Conservation (phyloP, 2,329 filamentous ascomycete genomes). For the Ophiostoma himal-ulmi region DNA sequence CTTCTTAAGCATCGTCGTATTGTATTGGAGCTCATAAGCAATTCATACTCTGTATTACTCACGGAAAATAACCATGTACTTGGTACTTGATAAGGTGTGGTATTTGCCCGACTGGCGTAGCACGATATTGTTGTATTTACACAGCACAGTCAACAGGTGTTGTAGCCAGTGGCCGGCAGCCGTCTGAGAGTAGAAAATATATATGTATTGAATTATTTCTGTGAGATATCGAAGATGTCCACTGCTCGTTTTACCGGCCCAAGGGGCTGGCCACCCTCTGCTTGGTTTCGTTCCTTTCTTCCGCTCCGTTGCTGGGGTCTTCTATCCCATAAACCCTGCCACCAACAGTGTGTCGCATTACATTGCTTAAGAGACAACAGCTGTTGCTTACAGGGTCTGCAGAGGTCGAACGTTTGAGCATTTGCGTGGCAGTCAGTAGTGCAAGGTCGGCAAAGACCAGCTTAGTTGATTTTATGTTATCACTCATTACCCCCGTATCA, state of each 20-base stretch:
- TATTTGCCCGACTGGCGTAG: background rate
- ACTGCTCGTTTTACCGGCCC: background rate
- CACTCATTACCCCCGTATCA: background rate
- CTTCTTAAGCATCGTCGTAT: background rate
- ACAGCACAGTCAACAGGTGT: background rate
- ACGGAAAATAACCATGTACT: background rate
- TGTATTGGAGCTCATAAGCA: background rate
- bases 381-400: background rate
- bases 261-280: slow-evolving; percentile 3
- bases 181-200: background rate
- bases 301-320: background rate
- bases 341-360: background rate
- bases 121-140: background rate
- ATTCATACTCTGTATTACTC: background rate
- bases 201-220: background rate
- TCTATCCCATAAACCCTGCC: background rate
- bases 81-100: background rate
- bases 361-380: background rate
- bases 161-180: background rate
- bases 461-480: background rate
- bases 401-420: background rate
- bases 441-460: background rate
- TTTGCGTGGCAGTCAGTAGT: background rate
- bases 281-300: slow-evolving; percentile 1
- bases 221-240: background rate